Base-by-base conservation (phyloP, 805 yeast species). In the Kodamaea kaohsiungensis region DNA sequence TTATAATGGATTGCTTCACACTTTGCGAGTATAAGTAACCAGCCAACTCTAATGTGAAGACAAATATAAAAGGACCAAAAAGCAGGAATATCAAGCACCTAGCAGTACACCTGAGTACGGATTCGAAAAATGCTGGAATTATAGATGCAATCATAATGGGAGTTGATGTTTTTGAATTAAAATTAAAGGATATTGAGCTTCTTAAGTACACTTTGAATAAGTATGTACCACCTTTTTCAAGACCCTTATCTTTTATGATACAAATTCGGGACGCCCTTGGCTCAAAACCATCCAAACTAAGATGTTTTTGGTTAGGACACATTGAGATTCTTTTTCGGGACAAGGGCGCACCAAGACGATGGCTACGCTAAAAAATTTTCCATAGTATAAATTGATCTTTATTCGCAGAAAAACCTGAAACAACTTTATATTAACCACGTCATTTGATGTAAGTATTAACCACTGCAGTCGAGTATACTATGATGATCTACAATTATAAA, bases 381-480 rank as follows among this genome's bases (percentile, higher is more conserved):
- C 25, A 17, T 13, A 40, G 22, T 40, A 40, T 40, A 40, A 40
- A 40, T 17, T 40, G 45, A 40, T 40, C 22, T 16, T 9, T 17
- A 9, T 40, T 40, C 45, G 45, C 45, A 40, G 10, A 43, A 45
- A 49, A 45, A 45, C 49, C 37, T 45, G 22, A 38, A 37, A 15
- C 12, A 18, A 13, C 35, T 22, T 16, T n/a, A 43, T 52, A 55
- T 58, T 58, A 58, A 56, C 61, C 56, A 58, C 61, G 56, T 58
- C 56, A 58, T 56, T 58, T 58, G 61, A 30, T 30, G 52, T 49
- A 49, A 39, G 52, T 49, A 25, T 13, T 7, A 15, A n/a, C 16
- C 18, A 43, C 33, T 37, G 35, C 5, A 12, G n/a, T 18, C 38
- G 35, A 48, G 18, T 15, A 8, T 49, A 39, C 19, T 10, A 43